Evolutionary conservation across 352 stramenopile species (phyloP).

Genomic region (Phytophthora capsici): DNA sequence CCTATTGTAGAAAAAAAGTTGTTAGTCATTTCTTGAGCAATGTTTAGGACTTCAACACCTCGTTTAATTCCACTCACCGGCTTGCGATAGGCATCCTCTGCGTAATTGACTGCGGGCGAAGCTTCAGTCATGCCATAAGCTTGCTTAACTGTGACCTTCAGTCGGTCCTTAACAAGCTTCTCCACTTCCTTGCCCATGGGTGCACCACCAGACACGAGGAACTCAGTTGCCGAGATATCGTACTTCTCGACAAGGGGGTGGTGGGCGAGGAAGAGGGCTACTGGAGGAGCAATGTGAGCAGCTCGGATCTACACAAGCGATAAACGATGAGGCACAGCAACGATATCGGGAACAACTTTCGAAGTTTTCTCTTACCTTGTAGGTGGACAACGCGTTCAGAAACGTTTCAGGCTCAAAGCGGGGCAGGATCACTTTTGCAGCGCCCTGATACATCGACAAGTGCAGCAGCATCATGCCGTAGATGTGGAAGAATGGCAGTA

Average conservation of each 20-base stretch:
- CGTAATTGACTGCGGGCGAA: slow-evolving; percentile 44
- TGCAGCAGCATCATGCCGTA: slow-evolving; percentile 91
- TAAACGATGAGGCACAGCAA: background rate
- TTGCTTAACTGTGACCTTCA: slow-evolving; percentile 62
- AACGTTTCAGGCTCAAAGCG: slow-evolving; percentile 92
- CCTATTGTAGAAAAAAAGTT: slow-evolving; percentile 13
- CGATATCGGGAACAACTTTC: background rate
- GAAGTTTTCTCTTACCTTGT: slow-evolving; percentile 43
- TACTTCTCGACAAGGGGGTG: slow-evolving; percentile 92
- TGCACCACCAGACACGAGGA: slow-evolving; percentile 86
- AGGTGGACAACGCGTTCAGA: slow-evolving; percentile 75
- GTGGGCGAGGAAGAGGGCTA: slow-evolving; percentile 86
- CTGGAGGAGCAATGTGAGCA: slow-evolving; percentile 87
- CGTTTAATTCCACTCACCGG: slow-evolving; percentile 18
- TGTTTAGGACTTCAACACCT: too few species aligned
- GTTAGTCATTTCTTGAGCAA: background rate
- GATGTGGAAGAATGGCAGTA: slow-evolving; percentile 97
- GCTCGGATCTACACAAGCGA: slow-evolving; percentile 37
- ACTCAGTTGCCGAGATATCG: slow-evolving; percentile 83
- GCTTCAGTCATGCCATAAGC: slow-evolving; percentile 75
- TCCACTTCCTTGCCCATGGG: slow-evolving; percentile 87
- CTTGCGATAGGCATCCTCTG: slow-evolving; percentile 36
- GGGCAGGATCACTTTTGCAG: slow-evolving; percentile 86
- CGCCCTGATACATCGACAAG: slow-evolving; percentile 79
- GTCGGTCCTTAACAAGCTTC: slow-evolving; percentile 65